These are phyloP conservation scores for Myochromella boudieri DNA, from an alignment of 768 basidiomycete species.

Conservation along the genomic window DNA sequence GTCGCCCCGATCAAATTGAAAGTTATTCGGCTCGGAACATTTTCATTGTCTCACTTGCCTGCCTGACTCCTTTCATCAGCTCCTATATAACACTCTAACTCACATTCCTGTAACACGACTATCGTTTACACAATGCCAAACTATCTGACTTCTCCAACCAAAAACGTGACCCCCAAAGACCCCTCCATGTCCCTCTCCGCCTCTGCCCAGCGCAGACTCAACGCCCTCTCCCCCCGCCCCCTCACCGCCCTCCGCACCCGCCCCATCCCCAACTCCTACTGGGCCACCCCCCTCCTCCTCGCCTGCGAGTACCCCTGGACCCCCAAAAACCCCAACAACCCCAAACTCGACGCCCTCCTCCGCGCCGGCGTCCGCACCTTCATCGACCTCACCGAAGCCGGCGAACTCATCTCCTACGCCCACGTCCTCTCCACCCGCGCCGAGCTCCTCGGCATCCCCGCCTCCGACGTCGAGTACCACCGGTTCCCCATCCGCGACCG, in stretches of 20 bases:
- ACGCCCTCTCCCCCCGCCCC: constrained; percentile 20
- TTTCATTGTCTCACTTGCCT: too few relatives aligned
- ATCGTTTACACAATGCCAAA: constrained; percentile 11
- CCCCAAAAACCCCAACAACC: constrained; percentile 52
- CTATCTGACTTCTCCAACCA: too few relatives aligned
- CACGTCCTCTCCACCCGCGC: constrained; percentile 54
- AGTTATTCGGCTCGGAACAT: too few relatives aligned
- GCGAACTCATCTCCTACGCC: constrained; percentile 69
- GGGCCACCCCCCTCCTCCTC: constrained; percentile 71
- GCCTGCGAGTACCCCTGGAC: constrained; percentile 85
- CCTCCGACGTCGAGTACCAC: constrained; percentile 64
- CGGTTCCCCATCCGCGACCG: constrained; percentile 79
- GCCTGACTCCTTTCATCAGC: too few relatives aligned
- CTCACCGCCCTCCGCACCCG: constrained; percentile 33
- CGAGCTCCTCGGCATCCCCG: constrained; percentile 53
- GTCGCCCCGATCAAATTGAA: too few relatives aligned
- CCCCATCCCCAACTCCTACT: constrained; percentile 84
- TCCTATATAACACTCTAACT: too few relatives aligned
- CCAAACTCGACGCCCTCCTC: constrained; percentile 75
- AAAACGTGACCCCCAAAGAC: too few relatives aligned
- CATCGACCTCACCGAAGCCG: constrained; percentile 82
- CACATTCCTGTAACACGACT: too few relatives aligned
- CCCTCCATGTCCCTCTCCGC: too few relatives aligned
- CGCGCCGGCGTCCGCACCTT: constrained; percentile 75
- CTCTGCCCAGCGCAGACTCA: constrained; percentile 18